Evolutionary conservation across 345 rosid species (phyloP), one percentile per base, ranked within the genome.

Genomic region (Jatropha curcas): DNA sequence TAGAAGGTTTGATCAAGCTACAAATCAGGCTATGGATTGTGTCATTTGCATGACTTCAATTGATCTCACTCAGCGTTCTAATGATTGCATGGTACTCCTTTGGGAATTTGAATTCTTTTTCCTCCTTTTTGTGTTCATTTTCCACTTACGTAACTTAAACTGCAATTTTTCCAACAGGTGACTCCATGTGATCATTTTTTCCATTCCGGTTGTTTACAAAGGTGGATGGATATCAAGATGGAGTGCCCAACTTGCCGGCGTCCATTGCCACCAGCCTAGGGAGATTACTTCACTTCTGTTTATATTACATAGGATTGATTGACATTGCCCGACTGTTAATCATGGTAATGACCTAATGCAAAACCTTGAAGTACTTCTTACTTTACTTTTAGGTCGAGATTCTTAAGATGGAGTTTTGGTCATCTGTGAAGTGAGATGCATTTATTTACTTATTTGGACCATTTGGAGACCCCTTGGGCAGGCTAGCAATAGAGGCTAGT

Each of bases 171-270:
- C 28, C 72, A 58, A 60, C 86, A 95, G 99, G 96, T 88, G 71
- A 95, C 99, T 9, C 99, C 99, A 5, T 92, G 99, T 45, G 98
- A 92, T 71, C 99, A 95, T 80, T 91, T 88, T 82, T 95, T 95
- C 79, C 99, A 95, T 74, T 82, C 91, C 2, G 98, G 91, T 70
- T 95, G 99, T 80, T 85, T 95, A 76, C 98, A 88, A 83, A 88
- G 97, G 80, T 95, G 99, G 98, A 95, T 95, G 99, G 99, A 95
- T 78, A 87, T 95, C 81, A 95, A 95, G 85, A 95, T 95, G 99
- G 99, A 95, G 82, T 95, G 99, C 72, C 99, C 99, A 65, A 95
- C 99, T 66, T 95, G 99, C 82, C 92, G 99, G 74, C 93, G 99
- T 51, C 74, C 90, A 3, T 81, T 95, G 58, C 99, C 99, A 28